A percentile compares a stretch with the other conserved stretches of the same genome.
Conservation (phyloP, 208 protist genomes). For the Trypanosoma scelopori region DNA sequence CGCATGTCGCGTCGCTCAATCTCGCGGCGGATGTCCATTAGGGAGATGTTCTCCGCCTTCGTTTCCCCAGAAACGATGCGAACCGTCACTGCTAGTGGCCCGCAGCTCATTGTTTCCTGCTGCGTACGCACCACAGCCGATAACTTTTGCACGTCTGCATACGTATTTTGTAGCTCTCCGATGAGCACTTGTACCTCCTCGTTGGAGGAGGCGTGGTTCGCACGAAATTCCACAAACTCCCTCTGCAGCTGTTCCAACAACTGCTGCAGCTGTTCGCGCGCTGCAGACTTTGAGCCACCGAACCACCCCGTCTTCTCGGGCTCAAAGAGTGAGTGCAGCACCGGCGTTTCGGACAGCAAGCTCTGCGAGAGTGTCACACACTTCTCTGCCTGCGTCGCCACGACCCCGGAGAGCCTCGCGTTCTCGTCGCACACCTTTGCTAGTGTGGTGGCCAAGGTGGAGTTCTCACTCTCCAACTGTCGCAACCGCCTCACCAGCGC, state of each 20-base stretch:
- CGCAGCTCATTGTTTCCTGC: conserved; percentile 60
- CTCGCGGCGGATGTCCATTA: conserved; percentile 47
- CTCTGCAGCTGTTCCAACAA: conserved; percentile 58
- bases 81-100: conserved; percentile 37
- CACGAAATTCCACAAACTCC: conserved; percentile 77
- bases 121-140: conserved; percentile 55
- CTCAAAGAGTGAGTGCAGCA: conserved; percentile 76
- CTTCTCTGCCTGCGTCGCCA: conserved; percentile 46
- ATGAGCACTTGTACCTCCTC: conserved; percentile 81
- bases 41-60: conserved; percentile 25
- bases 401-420: conserved; percentile 37
- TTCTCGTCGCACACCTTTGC: conserved; percentile 86
- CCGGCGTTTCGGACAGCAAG: conserved; percentile 44
- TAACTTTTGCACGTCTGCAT: conserved; percentile 59
- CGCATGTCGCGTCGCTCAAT: conserved; percentile 36
- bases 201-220: conserved; percentile 70
- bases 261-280: conserved; percentile 66
- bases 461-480: conserved; percentile 68
- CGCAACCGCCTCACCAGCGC: conserved; percentile 59
- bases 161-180: conserved; percentile 54
- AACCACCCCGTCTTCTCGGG: conserved; percentile 83
- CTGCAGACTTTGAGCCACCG: conserved; percentile 59
- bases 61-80: conserved; percentile 41
- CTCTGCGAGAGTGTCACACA: conserved; percentile 33
- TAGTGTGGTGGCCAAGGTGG: conserved; percentile 54